Conservation (phyloP, 352 stramenopile genomes). For the Aphanomyces cochlioides region DNA sequence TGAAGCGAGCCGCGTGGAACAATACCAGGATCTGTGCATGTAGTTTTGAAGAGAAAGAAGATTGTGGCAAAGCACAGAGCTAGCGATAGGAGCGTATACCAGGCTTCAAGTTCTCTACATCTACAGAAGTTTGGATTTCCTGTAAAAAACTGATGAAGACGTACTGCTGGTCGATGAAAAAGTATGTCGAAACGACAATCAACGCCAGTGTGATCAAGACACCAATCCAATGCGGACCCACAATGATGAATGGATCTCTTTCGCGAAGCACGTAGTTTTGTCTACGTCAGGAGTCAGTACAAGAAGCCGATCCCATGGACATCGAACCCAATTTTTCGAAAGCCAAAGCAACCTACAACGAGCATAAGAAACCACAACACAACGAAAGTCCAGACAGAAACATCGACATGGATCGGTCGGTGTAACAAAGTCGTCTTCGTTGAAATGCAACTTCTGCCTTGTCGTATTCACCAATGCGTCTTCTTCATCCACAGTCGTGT, state of each 20-base stretch:
- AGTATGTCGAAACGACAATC: slow-evolving; percentile 49
- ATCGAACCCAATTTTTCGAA: slow-evolving; percentile 27
- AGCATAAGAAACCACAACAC: background rate
- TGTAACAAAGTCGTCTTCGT: slow-evolving; percentile 25
- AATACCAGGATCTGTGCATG: slow-evolving; percentile 74
- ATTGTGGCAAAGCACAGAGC: slow-evolving; percentile 50
- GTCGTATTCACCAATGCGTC: slow-evolving; percentile 18
- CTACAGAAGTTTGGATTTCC: slow-evolving; percentile 21
- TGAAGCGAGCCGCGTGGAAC: slow-evolving; percentile 36
- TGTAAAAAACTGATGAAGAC: slow-evolving; percentile 40
- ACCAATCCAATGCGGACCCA: slow-evolving; percentile 79
- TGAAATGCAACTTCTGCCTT: background rate
- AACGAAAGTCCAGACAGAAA: slow-evolving; percentile 18
- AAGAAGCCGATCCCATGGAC: no score
- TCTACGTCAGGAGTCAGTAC: background rate
- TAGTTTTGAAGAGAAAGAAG: slow-evolving; percentile 69
- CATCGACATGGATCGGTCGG: slow-evolving; percentile 28
- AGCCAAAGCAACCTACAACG: slow-evolving; percentile 23
- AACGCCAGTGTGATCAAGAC: slow-evolving; percentile 63
- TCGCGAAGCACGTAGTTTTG: slow-evolving; percentile 29
- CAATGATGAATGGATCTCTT: slow-evolving; percentile 32
- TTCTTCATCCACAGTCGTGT: slow-evolving; percentile 23
- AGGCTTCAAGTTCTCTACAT: slow-evolving; percentile 14
- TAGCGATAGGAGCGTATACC: slow-evolving; percentile 58
- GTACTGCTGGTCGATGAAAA: slow-evolving; percentile 66